Percentiles rank a stretch among this genome's conserved stretches.
These are phyloP conservation scores for Exutisphaerella laricina DNA, from an alignment of 2,329 filamentous ascomycete species.

Conservation along the genomic window DNA sequence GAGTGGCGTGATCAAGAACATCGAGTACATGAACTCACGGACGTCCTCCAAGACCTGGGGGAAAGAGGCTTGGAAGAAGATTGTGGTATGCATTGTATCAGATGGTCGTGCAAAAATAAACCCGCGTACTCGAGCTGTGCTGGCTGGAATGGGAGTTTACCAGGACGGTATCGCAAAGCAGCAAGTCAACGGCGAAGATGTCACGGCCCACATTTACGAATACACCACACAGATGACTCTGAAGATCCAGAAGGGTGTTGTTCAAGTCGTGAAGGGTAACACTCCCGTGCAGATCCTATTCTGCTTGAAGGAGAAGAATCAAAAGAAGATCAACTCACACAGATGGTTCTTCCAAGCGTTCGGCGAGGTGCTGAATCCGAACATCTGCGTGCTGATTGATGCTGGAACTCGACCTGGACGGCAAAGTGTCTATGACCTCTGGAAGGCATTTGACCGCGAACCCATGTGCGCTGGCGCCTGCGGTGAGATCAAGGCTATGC, in stretches of 20 bases:
- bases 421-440: conserved; percentile 94
- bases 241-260: conserved; percentile 83
- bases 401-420: conserved; percentile 91
- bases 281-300: conserved; percentile 96
- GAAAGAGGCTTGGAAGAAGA: conserved; percentile 99
- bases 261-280: conserved; percentile 72
- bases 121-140: conserved; percentile 75
- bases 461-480: conserved; percentile 97
- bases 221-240: conserved; percentile 84
- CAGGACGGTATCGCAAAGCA: conserved; percentile 99
- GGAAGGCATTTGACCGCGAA: conserved; percentile 97
- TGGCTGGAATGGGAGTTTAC: conserved; percentile 92
- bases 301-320: conserved; percentile 98
- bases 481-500: conserved; percentile 98
- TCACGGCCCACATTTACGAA: conserved; percentile 94
- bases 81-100: conserved; percentile 95
- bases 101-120: conserved; percentile 98
- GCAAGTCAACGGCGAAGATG: conserved; percentile 92
- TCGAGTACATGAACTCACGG: conserved; percentile 94
- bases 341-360: conserved; percentile 99
- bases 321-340: conserved; percentile 99
- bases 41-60: conserved; percentile 97
- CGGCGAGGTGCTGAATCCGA: conserved; percentile 83
- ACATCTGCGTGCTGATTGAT: conserved; percentile 94
- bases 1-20: conserved; percentile 97